Conservation (phyloP, 2,329 filamentous ascomycete species). For the Hymenoscyphus linearis region DNA sequence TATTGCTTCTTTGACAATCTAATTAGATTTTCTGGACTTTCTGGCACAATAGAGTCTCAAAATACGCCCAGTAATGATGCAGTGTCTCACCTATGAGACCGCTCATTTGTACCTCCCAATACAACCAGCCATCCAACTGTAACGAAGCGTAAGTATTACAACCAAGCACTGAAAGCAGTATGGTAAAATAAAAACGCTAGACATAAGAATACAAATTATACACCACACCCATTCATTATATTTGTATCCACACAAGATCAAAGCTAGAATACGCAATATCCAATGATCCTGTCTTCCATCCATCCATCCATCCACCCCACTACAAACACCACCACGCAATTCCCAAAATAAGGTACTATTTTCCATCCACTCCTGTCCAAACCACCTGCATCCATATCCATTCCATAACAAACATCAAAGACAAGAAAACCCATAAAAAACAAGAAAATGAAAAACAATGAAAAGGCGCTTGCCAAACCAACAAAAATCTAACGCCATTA, state of each 20-base stretch:
- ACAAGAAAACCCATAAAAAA: not conserved
- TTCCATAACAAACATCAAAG: not conserved
- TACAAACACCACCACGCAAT: not conserved
- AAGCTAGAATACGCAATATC: not conserved
- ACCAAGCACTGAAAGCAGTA: too few species aligned
- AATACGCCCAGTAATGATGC: too few species aligned
- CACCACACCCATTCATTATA: too few species aligned
- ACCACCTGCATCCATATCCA: not conserved
- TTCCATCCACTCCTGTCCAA: not conserved
- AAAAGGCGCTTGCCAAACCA: not conserved
- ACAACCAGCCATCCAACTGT: too few species aligned
- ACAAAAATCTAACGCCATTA: not conserved
- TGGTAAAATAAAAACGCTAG: too few species aligned
- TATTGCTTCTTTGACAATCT: too few species aligned
- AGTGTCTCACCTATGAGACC: too few species aligned
- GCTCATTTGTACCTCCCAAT: too few species aligned
- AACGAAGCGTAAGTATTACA: too few species aligned
- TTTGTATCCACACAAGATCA: not conserved
- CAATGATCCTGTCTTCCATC: not conserved
- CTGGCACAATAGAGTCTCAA: too few species aligned
- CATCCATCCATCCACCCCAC: not conserved
- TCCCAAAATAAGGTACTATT: not conserved
- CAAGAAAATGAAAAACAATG: not conserved
- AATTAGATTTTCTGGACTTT: too few species aligned
- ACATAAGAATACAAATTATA: not conserved